Percentiles rank a stretch among this genome's conserved stretches.
Conservation (phyloP, 1,284 basidiomycete species). For the Kalmanozyma brasiliensis region DNA sequence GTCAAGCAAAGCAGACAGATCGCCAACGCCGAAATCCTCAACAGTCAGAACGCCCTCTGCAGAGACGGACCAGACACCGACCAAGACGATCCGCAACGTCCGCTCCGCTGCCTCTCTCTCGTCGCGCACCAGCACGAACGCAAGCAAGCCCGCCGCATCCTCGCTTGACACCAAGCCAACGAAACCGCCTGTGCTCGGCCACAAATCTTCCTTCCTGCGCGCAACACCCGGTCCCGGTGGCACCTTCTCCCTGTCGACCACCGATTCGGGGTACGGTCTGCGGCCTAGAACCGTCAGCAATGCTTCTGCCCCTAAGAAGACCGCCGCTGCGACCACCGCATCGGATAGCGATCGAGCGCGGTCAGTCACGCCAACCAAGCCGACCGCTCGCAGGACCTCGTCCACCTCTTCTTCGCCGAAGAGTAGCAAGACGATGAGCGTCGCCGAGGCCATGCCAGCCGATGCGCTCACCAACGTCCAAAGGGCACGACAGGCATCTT, state of each 20-base stretch:
- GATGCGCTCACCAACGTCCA: slow-evolving; percentile 15
- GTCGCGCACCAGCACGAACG: slow-evolving; percentile 2
- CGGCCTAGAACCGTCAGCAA: slow-evolving; percentile 18
- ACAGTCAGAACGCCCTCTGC: neutral
- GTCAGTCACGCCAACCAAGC: slow-evolving; percentile 10
- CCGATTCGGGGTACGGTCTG: slow-evolving; percentile 17
- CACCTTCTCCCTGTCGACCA: slow-evolving; percentile 32
- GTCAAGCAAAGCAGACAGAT: neutral
- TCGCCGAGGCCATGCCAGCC: slow-evolving; percentile 12
- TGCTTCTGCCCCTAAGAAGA: neutral
- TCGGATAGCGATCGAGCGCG: neutral
- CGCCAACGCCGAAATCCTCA: too few species aligned
- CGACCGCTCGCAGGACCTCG: neutral
- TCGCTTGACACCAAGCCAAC: slow-evolving; percentile 12
- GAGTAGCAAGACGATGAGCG: neutral
- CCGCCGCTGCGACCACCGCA: neutral
- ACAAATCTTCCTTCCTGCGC: slow-evolving; percentile 40
- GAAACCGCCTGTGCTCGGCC: slow-evolving; percentile 1
- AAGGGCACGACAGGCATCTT: slow-evolving; percentile 1
- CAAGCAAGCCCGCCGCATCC: neutral
- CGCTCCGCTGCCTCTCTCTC: slow-evolving; percentile 16
- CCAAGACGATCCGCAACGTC: slow-evolving; percentile 14
- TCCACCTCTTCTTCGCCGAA: neutral
- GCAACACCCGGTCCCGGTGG: slow-evolving; percentile 50
- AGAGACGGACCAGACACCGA: slow-evolving; percentile 27